Conservation (phyloP, 2,329 filamentous ascomycete genomes). For the Beauveria sp. region DNA sequence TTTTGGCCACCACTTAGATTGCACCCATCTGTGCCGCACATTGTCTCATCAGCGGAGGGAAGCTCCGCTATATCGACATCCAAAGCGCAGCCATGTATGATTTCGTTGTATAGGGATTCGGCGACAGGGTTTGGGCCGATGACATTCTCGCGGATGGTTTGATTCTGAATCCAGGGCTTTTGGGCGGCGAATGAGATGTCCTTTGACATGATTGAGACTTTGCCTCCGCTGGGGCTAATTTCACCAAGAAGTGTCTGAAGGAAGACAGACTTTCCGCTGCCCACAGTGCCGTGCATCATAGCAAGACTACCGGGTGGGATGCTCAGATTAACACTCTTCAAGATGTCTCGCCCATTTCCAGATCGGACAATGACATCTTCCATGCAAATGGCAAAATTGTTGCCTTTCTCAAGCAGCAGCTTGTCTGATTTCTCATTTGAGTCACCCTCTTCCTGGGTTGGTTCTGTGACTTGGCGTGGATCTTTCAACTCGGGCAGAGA, state of each 20-base stretch:
- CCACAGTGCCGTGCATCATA: not conserved
- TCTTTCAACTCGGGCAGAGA: not conserved
- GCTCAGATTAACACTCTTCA: not conserved
- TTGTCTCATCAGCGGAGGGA: not conserved
- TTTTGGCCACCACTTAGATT: slow-evolving; percentile 35
- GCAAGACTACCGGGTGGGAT: not conserved
- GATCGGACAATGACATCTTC: not conserved
- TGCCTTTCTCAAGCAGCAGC: not conserved
- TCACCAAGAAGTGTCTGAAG: not conserved
- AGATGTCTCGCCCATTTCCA: not conserved
- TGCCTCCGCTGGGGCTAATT: not conserved
- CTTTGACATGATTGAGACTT: not conserved
- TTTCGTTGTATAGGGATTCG: not conserved
- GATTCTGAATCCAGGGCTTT: not conserved
- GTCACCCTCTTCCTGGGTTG: too few relatives aligned
- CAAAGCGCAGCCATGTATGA: not conserved
- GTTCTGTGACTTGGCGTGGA: not conserved
- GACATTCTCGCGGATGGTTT: not conserved
- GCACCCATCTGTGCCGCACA: not conserved
- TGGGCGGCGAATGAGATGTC: not conserved
- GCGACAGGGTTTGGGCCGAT: not conserved
- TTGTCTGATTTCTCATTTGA: not conserved
- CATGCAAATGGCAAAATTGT: not conserved
- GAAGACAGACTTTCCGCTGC: not conserved
- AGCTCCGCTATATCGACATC: not conserved